Conservation (phyloP, 495 filamentous ascomycete genomes). For the Annulohypoxylon stygium region DNA sequence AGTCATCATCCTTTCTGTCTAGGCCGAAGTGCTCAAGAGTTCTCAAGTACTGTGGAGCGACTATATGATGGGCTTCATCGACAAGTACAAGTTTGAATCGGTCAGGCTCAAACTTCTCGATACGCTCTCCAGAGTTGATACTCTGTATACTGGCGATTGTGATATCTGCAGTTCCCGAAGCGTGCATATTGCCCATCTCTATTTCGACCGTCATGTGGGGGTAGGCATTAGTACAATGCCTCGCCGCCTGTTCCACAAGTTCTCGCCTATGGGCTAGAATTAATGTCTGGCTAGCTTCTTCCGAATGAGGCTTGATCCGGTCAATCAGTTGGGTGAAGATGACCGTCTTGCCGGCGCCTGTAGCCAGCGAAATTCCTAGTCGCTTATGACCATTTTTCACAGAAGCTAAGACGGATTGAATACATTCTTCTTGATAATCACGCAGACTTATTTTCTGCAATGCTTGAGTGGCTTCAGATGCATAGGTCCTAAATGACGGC, state of each 20-base stretch:
- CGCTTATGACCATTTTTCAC: constrained; percentile 81
- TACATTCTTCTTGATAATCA: constrained; percentile 88
- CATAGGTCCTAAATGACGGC: constrained; percentile 52
- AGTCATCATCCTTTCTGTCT: constrained; percentile 61
- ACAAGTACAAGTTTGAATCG: constrained; percentile 92
- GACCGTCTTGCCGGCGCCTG: constrained; percentile 94
- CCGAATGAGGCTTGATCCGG: constrained; percentile 71
- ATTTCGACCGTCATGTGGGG: constrained; percentile 84
- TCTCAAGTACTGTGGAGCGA: constrained; percentile 80
- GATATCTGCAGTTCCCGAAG: constrained; percentile 86
- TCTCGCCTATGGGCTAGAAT: constrained; percentile 94
- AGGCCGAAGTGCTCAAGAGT: constrained; percentile 82
- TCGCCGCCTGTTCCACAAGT: constrained; percentile 93
- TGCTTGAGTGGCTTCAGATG: constrained; percentile 14
- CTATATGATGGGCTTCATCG: constrained; percentile 98
- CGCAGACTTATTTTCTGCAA: constrained; percentile 68
- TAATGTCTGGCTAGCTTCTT: constrained; percentile 78
- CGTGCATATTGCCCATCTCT: constrained; percentile 84
- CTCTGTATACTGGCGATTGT: constrained; percentile 92
- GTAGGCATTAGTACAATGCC: constrained; percentile 84
- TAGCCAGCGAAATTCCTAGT: constrained; percentile 90
- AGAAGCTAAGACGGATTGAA: constrained; percentile 82
- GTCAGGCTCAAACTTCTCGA: constrained; percentile 82
- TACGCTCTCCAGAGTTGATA: constrained; percentile 77
- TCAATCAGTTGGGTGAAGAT: constrained; percentile 97